Conservation (phyloP, 768 basidiomycete species). For the Hygrophorus pudorinus region DNA sequence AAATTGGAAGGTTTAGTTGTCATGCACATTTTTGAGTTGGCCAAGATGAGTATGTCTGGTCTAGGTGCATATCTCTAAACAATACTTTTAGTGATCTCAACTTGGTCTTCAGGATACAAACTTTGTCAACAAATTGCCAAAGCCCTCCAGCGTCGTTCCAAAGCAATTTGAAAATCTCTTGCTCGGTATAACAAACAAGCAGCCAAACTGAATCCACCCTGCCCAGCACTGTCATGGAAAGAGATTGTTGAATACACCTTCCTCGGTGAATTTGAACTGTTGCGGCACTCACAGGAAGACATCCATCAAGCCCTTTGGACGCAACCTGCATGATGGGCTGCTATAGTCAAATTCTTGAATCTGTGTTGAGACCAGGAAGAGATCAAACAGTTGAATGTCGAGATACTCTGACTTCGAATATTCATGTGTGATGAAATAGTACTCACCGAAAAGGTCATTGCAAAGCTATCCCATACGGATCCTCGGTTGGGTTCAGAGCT, state of each 20-base stretch:
- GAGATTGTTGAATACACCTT: slow-evolving; percentile 13
- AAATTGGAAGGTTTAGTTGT: not conserved
- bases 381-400: slow-evolving; percentile 20
- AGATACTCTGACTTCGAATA: slow-evolving; percentile 18
- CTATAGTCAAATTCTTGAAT: slow-evolving; percentile 19
- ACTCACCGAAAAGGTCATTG: too few relatives aligned
- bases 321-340: slow-evolving; percentile 12
- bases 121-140: slow-evolving; percentile 23
- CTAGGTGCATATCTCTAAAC: not conserved
- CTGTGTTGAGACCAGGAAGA: slow-evolving; percentile 22
- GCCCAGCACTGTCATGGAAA: slow-evolving; percentile 13
- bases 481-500: too few relatives aligned
- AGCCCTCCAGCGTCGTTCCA: slow-evolving; percentile 19
- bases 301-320: slow-evolving; percentile 22
- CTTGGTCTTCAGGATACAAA: slow-evolving; percentile 21
- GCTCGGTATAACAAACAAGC: slow-evolving; percentile 22
- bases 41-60: not conserved
- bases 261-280: slow-evolving; percentile 22
- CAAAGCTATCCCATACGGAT: too few relatives aligned
- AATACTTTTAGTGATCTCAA: too few relatives aligned
- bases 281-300: slow-evolving; percentile 20
- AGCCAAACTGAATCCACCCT: slow-evolving; percentile 8
- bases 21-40: not conserved
- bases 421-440: slow-evolving; percentile 15
- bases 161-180: slow-evolving; percentile 22